Percentiles rank a stretch among this genome's conserved stretches.
Conservation (phyloP, 1,284 basidiomycete genomes). For the Papiliotrema nemorosa region DNA sequence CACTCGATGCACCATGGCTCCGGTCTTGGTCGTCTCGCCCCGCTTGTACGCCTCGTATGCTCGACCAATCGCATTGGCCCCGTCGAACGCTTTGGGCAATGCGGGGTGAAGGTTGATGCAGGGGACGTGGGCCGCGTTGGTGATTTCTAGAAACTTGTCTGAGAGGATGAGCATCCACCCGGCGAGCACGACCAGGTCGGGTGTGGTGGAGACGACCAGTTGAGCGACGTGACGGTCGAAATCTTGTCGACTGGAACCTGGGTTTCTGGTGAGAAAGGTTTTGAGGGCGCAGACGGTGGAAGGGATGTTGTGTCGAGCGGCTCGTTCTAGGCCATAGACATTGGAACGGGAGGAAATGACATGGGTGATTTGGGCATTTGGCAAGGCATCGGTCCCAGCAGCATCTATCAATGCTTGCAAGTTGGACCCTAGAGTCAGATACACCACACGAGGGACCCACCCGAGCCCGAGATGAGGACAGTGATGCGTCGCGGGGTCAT, state of each 20-base stretch:
- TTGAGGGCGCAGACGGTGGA: constrained; percentile 81
- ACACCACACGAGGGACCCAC: constrained; percentile 50
- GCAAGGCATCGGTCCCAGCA: constrained; percentile 57
- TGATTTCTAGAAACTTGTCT: constrained; percentile 53
- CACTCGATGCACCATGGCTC: constrained; percentile 93
- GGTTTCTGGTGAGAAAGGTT: constrained; percentile 72
- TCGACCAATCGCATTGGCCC: constrained; percentile 81
- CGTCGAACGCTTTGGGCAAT: constrained; percentile 90
- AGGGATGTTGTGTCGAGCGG: constrained; percentile 69
- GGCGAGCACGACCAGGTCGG: constrained; percentile 86
- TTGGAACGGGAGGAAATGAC: constrained; percentile 92
- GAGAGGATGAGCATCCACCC: constrained; percentile 96
- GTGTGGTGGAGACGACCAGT: constrained; percentile 61
- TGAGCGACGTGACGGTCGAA: constrained; percentile 83
- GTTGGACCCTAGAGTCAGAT: constrained; percentile 68
- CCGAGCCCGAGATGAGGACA: constrained; percentile 78
- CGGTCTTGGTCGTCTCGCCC: constrained; percentile 72
- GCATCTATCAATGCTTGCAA: constrained; percentile 94
- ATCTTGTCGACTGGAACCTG: constrained; percentile 70
- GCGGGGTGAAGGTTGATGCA: constrained; percentile 98
- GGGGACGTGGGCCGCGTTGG: constrained; percentile 55
- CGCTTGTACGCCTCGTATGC: constrained; percentile 83
- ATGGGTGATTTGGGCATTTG: constrained; percentile 67
- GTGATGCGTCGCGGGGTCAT: constrained; percentile 50
- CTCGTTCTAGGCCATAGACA: constrained; percentile 83